A percentile compares a stretch with the other conserved stretches of the same genome.
phyloP scores from a whole-genome alignment of 2,329 filamentous ascomycete species.

The Venturia aucupariae region DNA sequence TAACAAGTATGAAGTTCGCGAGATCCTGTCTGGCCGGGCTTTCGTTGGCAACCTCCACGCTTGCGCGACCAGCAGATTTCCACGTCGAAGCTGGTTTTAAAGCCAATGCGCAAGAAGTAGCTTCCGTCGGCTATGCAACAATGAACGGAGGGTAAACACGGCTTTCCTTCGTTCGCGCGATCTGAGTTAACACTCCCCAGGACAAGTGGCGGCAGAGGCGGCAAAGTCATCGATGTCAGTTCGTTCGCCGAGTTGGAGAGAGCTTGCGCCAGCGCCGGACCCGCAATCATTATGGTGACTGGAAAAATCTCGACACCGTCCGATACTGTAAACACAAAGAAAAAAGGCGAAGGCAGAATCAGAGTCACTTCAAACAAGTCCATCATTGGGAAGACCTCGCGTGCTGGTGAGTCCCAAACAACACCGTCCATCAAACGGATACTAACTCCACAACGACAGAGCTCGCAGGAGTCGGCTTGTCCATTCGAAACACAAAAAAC shows the following conservation, averaged over 20 bases:
- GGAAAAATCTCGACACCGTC: conserved; percentile 35
- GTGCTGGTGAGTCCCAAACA: neutral
- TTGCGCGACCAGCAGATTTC: neutral
- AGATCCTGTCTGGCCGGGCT: neutral
- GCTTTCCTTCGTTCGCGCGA: neutral
- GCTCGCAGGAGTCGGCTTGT: conserved; percentile 39
- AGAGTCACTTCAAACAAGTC: conserved; percentile 42
- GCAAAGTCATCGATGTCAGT: conserved; percentile 26
- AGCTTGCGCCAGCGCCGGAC: conserved; percentile 35
- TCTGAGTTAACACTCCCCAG: neutral
- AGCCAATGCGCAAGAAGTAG: neutral
- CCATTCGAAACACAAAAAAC: conserved; percentile 40
- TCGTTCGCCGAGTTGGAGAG: conserved; percentile 31
- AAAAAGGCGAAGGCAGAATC: too few relatives aligned
- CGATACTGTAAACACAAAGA: too few relatives aligned
- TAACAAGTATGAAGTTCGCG: neutral
- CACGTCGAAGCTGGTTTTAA: neutral
- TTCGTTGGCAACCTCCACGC: neutral
- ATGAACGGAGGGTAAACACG: conserved; percentile 11
- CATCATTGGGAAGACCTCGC: conserved; percentile 38
- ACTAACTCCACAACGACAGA: conserved; percentile 18
- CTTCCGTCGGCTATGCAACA: conserved; percentile 12
- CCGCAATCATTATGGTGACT: conserved; percentile 38
- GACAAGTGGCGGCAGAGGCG: conserved; percentile 32
- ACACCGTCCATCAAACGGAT: too few relatives aligned